phyloP scores from a whole-genome alignment of 2,329 filamentous ascomycete species.

The Apiospora aurea region DNA sequence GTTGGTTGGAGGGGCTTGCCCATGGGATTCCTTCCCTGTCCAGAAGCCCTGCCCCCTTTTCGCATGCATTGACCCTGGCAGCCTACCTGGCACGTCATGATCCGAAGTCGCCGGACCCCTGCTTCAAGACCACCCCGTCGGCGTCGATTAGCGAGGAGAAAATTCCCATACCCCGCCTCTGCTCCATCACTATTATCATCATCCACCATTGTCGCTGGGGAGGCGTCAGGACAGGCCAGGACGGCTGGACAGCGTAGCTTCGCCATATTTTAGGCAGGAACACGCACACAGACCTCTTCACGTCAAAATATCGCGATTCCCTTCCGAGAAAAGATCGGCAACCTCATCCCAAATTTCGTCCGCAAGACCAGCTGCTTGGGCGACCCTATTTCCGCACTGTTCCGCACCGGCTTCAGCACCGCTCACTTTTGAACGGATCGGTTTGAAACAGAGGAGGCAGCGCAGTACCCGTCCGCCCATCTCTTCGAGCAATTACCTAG shows the following conservation, averaged over 20 bases:
- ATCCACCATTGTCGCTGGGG: neutral
- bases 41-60: neutral
- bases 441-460: neutral
- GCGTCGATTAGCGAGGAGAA: constrained; percentile 12
- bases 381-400: constrained; percentile 9
- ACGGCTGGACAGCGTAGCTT: neutral
- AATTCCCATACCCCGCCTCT: constrained; percentile 5
- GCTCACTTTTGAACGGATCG: neutral
- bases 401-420: neutral
- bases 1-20: neutral
- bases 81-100: neutral
- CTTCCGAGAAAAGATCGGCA: neutral
- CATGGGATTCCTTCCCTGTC: neutral
- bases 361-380: neutral
- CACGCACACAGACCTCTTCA: constrained; percentile 3
- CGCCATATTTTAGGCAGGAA: neutral
- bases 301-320: constrained; percentile 5
- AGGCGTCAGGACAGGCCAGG: neutral
- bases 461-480: neutral
- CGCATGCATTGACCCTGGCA: neutral
- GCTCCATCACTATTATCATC: neutral
- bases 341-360: neutral
- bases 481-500: neutral
- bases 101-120: neutral
- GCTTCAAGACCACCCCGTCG: neutral